Base-by-base conservation (phyloP, 768 basidiomycete species). In the Mycena alexandri region DNA sequence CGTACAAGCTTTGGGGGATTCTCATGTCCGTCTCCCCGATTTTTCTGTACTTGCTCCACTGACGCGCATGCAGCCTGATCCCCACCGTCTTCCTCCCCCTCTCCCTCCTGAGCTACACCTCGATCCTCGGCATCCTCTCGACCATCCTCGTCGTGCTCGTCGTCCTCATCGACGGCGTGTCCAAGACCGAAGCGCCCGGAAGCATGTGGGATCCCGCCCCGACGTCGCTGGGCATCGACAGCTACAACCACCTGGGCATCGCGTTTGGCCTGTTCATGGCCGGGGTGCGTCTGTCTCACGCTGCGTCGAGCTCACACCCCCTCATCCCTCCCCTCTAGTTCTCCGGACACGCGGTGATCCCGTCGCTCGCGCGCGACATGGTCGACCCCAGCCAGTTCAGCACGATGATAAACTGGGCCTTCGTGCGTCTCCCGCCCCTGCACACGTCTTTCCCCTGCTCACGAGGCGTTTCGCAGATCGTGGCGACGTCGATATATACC, bases 181-280 rank as follows among this genome's bases (percentile, higher is more conserved):
- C 90, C 38, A 94, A 94, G 79, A 77, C 75, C 41, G 81, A 90
- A 29, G 79, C 86, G 14, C 95, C 95, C 2, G 96, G 97, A 8
- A 96, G 94, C 72, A 78, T 99, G 11, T 90, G 91, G 85, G 80
- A 83, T 46, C 93, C 93, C 7, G 91, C 89, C 25, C 80, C 83
- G 12, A 98, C 95, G 0, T 87, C 83, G 19, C 68, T 90, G 14
- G 84, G 84, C 9, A 83, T 93, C 21, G 80, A 80, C 38, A 86
- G 83, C 67, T 79, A 82, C 65, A 80, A 79, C 29, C 86, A 92
- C 61, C 82, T 97, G 24, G 93, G 95, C 1, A 78, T 97, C 33
- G 88, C 93, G 14, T 92, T 96, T 72, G 96, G 96, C 4, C 82
- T 99, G 67, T 90, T 98, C 75, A 95, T 99, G 92, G 93, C 94